Evolutionary conservation across 306 rosid species (phyloP), one percentile per base, ranked within the genome.

Genomic region (Ammopiptanthus mongolicus): DNA sequence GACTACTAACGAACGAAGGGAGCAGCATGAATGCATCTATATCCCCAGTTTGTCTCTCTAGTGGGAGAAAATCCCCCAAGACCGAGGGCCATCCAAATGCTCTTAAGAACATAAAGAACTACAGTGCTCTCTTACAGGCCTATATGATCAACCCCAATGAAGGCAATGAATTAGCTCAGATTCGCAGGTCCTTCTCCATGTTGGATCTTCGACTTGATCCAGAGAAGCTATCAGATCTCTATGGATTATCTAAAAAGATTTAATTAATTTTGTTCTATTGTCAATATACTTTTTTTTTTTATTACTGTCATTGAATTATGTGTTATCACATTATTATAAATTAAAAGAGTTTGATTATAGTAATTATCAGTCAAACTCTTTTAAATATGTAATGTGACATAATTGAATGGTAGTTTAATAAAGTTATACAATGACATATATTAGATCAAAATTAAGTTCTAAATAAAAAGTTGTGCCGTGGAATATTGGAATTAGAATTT

Each of bases 41-140:
- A 19, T 87, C 89, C n/a, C 87, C 88, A 23, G 6, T 56, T 63
- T 61, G 46, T 46, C 5, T 76, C 29, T 78, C 75, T 14, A 72
- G 74, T 18, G 65, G 78, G 36, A 81, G 77, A 39, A 75, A 62
- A 56, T 74, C 52, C 33, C 73, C 96, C 6, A 86, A 52, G 47
- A 86, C 85, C 0, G 87, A 87, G 48, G 86, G 76, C 33, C 93
- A 88, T 60, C 93, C 88, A 0, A 82, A 76, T 76, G 90, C 88
- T 77, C 71, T 78, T 10, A 86, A 81, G 90, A 90, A 82, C 83
- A 78, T 87, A n/a, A 85, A 85, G 47, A 57, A 66, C 71, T 34
- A 74, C 21, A 77, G 21, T 15, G 17, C 88, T 15, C 88, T 91
- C 67, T 75, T 91, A 29, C 89, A 84, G 8, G 85, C 94, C 53